Base-by-base conservation (phyloP, 2,329 filamentous ascomycete species). In the Penicillium hordei region DNA sequence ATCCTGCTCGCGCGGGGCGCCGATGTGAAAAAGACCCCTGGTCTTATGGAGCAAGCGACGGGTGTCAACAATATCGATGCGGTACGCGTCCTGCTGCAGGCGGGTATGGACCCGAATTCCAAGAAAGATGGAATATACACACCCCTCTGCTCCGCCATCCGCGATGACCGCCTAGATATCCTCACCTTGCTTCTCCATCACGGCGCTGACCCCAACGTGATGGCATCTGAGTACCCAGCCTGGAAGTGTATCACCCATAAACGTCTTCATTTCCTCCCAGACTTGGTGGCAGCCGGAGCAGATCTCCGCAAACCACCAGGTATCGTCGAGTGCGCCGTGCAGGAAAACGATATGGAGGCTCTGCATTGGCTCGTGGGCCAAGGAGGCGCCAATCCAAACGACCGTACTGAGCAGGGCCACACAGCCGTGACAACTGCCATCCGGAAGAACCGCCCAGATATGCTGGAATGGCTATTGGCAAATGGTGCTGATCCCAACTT, bases 171-270 rank as follows among this genome's bases (percentile, higher is more conserved):
- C 48, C 69, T 76, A 23, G 84, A 88, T 15, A 84, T 89, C 38
- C 80, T 89, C 49, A 76, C 82, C 15, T 80, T 88, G 13, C 79
- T 89, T 4, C 75, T 86, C 17, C 74, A 75, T 43, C 77, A 81
- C 33, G 79, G 78, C 8, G 82, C 81, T 7, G 76, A 83, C 61
- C 78, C 82, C 17, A 82, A 84, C 58, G 68, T 79, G 21, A 80
- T 80, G 7, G 85, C 86, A 0, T 81, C 83, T 45, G 86, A 89
- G 66, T 88, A 86, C 65, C 87, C 87, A 0, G 78, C 82, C 5
- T 89, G 86, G 79, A 89, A 89, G 69, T 89, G 86, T 60, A 81
- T 89, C 25, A 88, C 86, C 0, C 86, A 89, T 68, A 81, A 85
- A 68, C 81, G 86, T 25, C 75, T 83, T 0, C 83, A 88, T 19